phyloP scores from a whole-genome alignment of 139 green algal species.

The Prasinococcaceae sp. region DNA sequence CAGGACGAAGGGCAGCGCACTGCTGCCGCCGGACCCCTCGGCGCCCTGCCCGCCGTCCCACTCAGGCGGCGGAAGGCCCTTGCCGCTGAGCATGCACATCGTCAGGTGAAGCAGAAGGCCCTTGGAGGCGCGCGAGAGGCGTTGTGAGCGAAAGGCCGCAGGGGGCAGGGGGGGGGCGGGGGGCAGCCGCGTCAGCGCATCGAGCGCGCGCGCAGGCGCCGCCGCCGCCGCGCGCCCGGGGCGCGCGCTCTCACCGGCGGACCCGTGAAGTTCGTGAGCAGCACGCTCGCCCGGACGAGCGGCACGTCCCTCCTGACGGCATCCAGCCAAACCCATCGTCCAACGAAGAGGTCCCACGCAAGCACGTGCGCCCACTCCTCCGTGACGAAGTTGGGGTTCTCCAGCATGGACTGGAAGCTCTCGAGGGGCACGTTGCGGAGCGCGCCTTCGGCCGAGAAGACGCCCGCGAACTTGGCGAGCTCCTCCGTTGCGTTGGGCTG shows the following conservation, averaged over 20 bases:
- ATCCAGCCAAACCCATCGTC: constrained; percentile 5
- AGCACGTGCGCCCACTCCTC: constrained; percentile 16
- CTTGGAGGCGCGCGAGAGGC: too few relatives aligned
- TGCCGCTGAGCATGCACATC: not conserved
- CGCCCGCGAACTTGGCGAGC: constrained; percentile 27
- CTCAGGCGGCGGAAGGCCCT: constrained; percentile 2
- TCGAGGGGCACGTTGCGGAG: not conserved
- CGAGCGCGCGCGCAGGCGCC: too few relatives aligned
- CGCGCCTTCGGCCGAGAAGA: not conserved
- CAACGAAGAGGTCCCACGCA: constrained; percentile 8
- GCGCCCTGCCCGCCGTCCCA: too few relatives aligned
- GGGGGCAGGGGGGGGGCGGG: too few relatives aligned
- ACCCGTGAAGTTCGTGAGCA: constrained; percentile 1
- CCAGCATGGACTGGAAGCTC: constrained; percentile 3
- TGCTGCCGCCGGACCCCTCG: too few relatives aligned
- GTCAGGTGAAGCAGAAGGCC: not conserved
- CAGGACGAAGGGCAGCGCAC: too few relatives aligned
- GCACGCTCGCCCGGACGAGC: not conserved
- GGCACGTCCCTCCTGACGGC: not conserved
- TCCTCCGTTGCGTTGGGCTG: constrained; percentile 23
- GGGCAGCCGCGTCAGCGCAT: too few relatives aligned
- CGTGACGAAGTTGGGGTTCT: constrained; percentile 9
- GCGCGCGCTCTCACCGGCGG: too few relatives aligned
- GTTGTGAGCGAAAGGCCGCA: too few relatives aligned
- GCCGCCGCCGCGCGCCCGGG: too few relatives aligned